These are phyloP conservation scores for Inonotus obliquus DNA, from an alignment of 1,284 basidiomycete genomes.

Conservation along the genomic window DNA sequence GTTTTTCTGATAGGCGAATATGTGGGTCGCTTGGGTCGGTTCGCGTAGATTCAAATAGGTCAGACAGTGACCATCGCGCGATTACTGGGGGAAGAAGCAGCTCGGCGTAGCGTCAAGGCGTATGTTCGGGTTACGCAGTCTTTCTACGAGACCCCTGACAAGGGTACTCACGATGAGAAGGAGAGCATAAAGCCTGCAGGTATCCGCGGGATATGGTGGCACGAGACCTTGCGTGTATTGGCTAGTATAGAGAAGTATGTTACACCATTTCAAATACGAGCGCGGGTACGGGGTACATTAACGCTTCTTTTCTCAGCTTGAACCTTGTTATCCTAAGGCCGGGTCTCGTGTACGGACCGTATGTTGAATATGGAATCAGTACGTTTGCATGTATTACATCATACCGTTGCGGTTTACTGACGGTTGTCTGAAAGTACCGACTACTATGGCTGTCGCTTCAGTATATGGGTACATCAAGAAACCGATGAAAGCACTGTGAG, in stretches of 20 bases:
- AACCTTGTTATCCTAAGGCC: conserved; percentile 77
- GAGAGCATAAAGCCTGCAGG: conserved; percentile 73
- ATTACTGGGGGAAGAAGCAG: conserved; percentile 64
- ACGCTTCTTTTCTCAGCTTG: conserved; percentile 40
- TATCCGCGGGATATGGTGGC: conserved; percentile 83
- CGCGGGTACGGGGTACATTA: conserved; percentile 5
- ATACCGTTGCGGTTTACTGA: conserved; percentile 19
- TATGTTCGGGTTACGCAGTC: conserved; percentile 80
- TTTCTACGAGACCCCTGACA: conserved; percentile 76
- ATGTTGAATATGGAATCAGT: conserved; percentile 65
- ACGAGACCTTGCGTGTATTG: conserved; percentile 75
- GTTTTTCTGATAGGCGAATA: not conserved
- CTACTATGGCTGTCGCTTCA: conserved; percentile 72
- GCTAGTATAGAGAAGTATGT: conserved; percentile 69
- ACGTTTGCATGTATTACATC: conserved; percentile 25
- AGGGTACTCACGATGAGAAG: conserved; percentile 64
- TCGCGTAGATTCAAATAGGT: conserved; percentile 65
- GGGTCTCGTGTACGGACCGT: conserved; percentile 73
- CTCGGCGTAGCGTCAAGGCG: conserved; percentile 61
- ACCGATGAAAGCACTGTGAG: conserved; percentile 83
- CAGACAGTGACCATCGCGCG: conserved; percentile 72
- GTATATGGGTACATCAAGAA: conserved; percentile 81
- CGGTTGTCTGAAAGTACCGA: conserved; percentile 40
- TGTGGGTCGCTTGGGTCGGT: conserved; percentile 9
- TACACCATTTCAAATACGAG: not conserved